Base-by-base conservation (phyloP, 345 rosid genomes). In the Populus pruinosa region DNA sequence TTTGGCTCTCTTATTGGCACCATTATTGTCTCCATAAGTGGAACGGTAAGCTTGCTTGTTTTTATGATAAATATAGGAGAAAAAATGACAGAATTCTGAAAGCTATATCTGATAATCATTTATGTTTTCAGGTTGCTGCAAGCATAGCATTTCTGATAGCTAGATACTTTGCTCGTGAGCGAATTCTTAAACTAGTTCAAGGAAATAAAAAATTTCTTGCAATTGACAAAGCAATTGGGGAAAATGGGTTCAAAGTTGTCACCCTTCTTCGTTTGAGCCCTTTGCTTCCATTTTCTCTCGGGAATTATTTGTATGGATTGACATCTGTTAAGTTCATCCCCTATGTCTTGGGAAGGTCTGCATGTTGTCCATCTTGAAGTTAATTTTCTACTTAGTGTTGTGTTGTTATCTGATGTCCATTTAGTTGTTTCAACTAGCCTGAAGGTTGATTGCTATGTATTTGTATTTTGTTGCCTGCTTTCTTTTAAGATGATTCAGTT, bases 131-230 rank as follows among this genome's bases (percentile, higher is more conserved):
- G 99, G 89, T 93, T 68, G 97, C 98, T 53, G 99, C 99, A 68
- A 91, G 97, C 85, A 81, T 85, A 74, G 98, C 99, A 62, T 96
- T 96, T 83, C 88, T 93, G 5, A 92, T 96, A 77, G 99, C 99
- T 11, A 88, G 99, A 89, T 96, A 96, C 87, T 96, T 96, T 85
- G 99, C 98, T 5, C 90, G 99, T 47, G 97, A 96, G 75, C 91
- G 94, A 0, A 91, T 96, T 82, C 98, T 96, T 74, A 96, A 92
- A 84, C 83, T 96, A 77, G 99, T 96, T 25, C 88, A 93, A 88
- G 99, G 94, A 69, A 96, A 96, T 77, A 96, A 96, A 82, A 96
- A 92, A 77, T 96, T 96, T 81, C 94, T 92, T 44, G 99, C 99
- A 65, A 93, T 96, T 72, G 97, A 96, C 88, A 96, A 90, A 87